phyloP scores from a whole-genome alignment of 2,329 filamentous ascomycete species.

The Apiospora sp. region DNA sequence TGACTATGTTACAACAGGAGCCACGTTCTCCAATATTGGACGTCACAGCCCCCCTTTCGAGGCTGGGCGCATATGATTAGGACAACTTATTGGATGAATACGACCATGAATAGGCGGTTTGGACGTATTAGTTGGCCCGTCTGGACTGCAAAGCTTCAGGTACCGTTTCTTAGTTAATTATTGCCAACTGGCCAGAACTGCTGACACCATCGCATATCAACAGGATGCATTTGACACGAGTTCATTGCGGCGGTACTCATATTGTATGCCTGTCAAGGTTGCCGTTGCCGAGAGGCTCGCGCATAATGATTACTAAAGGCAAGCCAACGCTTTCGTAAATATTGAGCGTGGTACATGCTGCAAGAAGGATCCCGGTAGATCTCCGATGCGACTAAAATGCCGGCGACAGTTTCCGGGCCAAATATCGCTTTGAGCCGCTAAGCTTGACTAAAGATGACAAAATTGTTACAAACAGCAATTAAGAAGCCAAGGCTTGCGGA shows the following conservation, averaged over 20 bases:
- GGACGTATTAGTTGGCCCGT: not conserved
- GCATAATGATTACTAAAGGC: not conserved
- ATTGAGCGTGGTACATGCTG: not conserved
- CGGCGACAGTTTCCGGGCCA: not conserved
- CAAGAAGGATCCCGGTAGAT: not conserved
- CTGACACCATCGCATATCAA: not conserved
- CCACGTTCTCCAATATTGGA: not conserved
- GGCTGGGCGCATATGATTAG: not conserved
- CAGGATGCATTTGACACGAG: not conserved
- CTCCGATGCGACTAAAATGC: not conserved
- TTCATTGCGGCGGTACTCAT: not conserved
- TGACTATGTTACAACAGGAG: not conserved
- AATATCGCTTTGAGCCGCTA: not conserved
- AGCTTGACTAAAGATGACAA: not conserved
- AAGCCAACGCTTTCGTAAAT: not conserved
- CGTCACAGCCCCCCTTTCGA: not conserved
- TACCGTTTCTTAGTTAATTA: not conserved
- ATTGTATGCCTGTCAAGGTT: not conserved
- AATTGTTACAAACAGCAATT: not conserved
- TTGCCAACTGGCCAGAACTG: not conserved
- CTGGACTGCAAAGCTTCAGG: not conserved
- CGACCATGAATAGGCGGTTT: not conserved
- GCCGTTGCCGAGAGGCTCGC: not conserved
- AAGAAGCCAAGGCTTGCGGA: too few species aligned
- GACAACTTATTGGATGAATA: not conserved